Base-by-base conservation (phyloP, 2,329 filamentous ascomycete species). In the Colletotrichum kahawae region DNA sequence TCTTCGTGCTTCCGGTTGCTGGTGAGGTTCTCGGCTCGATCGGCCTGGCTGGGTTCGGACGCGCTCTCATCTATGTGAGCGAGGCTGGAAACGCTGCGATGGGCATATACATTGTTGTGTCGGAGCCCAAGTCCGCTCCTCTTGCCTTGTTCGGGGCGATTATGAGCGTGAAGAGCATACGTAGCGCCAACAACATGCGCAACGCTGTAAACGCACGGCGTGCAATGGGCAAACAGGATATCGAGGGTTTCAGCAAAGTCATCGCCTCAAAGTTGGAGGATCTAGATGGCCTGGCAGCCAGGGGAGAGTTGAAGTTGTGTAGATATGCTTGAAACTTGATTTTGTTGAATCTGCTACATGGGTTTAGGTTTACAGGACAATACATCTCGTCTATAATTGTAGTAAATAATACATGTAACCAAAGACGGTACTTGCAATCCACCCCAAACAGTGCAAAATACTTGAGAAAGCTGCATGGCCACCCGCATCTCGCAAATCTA, bases 271-370 rank as follows among this genome's bases (percentile, higher is more conserved):
- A 48, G 5, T 1, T 48, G 43, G 43, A 48, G 0, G n/a, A 13
- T 48, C 2, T 48, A 2, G 43, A 48, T 21, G n/a, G n/a, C 18
- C 0, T 48, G 0, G 43, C 43, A 21, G 18, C 10, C 0, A 21
- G n/a, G n/a, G 43, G n/a, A 48, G 43, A 48, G 43, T 48, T 48
- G 43, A 48, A 10, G 5, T 0, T 48, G 43, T 21, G 18, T 1
- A 43, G 2, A 8, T 2, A 18, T 9, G 38, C 38, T n/a, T 43
- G 36, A 38, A 18, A 38, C 3, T 38, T 36, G 34, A 36, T 29
- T 29, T 29, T 29, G 29, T 4, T 29, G 29, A 29, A 29, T 29
- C 5, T 29, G 5, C 29, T 7, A 7, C 29, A 29, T 29, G 2
- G 29, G 24, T 24, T 24, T 24, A 24, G 29, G 29, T 7, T 29